Percentiles rank a stretch among this genome's conserved stretches.
Conservation (phyloP, 2,329 filamentous ascomycete species). For the Colletotrichum horii region DNA sequence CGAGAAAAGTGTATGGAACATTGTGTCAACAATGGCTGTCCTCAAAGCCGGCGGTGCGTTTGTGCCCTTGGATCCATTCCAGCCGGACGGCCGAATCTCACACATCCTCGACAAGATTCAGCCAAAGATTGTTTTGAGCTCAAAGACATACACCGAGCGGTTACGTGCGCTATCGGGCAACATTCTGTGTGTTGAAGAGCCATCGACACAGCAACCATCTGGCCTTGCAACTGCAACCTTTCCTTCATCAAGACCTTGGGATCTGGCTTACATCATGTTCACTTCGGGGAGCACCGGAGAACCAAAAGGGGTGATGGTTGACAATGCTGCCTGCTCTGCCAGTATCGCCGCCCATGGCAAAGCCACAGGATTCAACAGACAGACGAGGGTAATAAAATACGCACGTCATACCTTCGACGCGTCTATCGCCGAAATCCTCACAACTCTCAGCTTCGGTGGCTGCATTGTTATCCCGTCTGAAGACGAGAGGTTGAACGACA, state of each 20-base stretch:
- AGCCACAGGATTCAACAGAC: background rate
- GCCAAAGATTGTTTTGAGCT: conserved; percentile 5
- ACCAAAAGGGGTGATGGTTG: conserved; percentile 25
- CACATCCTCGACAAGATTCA: conserved; percentile 14
- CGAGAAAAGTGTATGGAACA: conserved; percentile 30
- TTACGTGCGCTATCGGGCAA: background rate
- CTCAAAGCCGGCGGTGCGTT: conserved; percentile 15
- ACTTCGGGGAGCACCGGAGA: conserved; percentile 26
- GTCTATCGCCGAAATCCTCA: conserved; percentile 49
- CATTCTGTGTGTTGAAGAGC: conserved; percentile 1
- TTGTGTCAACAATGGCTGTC: conserved; percentile 26
- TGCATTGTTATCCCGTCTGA: conserved; percentile 63
- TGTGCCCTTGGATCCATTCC: conserved; percentile 18
- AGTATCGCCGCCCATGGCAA: background rate
- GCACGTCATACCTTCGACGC: conserved; percentile 12
- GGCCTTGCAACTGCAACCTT: background rate
- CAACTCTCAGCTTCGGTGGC: conserved; percentile 59
- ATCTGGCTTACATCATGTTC: conserved; percentile 15
- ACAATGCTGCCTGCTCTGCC: conserved; percentile 3
- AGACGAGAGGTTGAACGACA: conserved; percentile 53
- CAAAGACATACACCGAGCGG: background rate
- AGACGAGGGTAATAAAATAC: conserved; percentile 1
- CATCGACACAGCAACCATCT: background rate
- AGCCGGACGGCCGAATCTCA: conserved; percentile 23
- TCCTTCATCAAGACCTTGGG: background rate